Conservation (phyloP, 2,329 filamentous ascomycete species). For the Alternaria brassicicola region DNA sequence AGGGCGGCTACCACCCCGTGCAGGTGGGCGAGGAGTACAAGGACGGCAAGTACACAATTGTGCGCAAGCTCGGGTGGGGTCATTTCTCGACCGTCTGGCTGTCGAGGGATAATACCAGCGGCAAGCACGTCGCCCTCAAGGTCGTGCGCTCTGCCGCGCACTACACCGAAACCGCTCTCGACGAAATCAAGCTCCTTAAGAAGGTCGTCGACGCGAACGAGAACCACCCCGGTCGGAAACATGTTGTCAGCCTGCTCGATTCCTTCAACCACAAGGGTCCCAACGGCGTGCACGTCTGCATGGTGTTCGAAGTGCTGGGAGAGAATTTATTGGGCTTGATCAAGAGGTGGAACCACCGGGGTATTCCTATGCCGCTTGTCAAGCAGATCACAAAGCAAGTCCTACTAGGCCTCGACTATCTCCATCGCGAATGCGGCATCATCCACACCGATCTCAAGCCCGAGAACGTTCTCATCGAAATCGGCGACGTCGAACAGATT, state of each 20-base stretch:
- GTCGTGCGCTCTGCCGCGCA: constrained; percentile 97
- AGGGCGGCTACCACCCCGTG: constrained; percentile 97
- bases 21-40: constrained; percentile 96
- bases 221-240: constrained; percentile 88
- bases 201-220: constrained; percentile 96
- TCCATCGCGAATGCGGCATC: constrained; percentile 97
- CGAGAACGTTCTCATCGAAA: constrained; percentile 98
- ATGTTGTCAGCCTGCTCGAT: constrained; percentile 94
- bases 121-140: constrained; percentile 96
- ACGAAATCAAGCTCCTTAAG: constrained; percentile 98
- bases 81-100: constrained; percentile 98
- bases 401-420: constrained; percentile 89
- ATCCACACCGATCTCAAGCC: constrained; percentile 98
- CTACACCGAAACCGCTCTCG: constrained; percentile 98
- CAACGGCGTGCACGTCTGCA: constrained; percentile 95
- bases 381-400: constrained; percentile 99
- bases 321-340: constrained; percentile 94
- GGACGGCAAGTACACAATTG: constrained; percentile 93
- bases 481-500: constrained; percentile 98
- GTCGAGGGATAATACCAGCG: constrained; percentile 80
- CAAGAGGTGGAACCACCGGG: constrained; percentile 97
- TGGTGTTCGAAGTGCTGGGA: constrained; percentile 98
- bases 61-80: constrained; percentile 96
- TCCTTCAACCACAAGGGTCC: constrained; percentile 98
- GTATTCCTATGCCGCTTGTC: constrained; percentile 93